Base-by-base conservation (phyloP, 108 stramenopile genomes). In the Stephanodiscus triporus region DNA sequence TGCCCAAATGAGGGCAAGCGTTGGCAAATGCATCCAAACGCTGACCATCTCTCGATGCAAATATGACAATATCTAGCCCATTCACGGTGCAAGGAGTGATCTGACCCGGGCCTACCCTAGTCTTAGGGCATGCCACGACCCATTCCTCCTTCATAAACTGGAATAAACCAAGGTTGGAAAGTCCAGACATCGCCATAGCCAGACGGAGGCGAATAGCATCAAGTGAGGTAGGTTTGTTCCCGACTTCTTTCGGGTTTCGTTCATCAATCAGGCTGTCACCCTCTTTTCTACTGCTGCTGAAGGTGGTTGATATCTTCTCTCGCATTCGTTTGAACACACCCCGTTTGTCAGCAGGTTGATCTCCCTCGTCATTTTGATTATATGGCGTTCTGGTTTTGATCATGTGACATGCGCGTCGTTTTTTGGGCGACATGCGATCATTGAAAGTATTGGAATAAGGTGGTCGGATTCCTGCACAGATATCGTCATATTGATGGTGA, bases 1-100 rank as follows among this genome's bases (percentile, higher is more conserved):
- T 98, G 14, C 97, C 97, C 56, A 98, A 79, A 82, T 98, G 97
- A 17, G 97, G 94, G 86, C 97, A 98, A 22, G 94, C 89, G 75
- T 98, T 98, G 58, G 93, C 93, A 45, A 97, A 82, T 68, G 92
- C 93, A 84, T 95, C 91, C 56, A 96, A 76, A 17, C 86, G 83
- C 53, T 75, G 68, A 14, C 89, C 91, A 65, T 92, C 90, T 56
- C 86, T 73, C 13, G 87, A 85, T 17, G 90, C 92, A 61, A 89
- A 74, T 1, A 96, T 85, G 20, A 96, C 76, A 10, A 96, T 75
- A 59, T 91, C 86, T 27, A 92, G 56, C 11, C 91, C 86, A 50
- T 91, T 93, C 23, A 93, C 89, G 7, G 82, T 79, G 53, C 95
- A 91, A 16, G 95, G 95, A 53, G 91, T 85, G 22, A 97, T 84